Conservation (phyloP, 2,329 filamentous ascomycete genomes). For the Fragosphaeria purpurea region DNA sequence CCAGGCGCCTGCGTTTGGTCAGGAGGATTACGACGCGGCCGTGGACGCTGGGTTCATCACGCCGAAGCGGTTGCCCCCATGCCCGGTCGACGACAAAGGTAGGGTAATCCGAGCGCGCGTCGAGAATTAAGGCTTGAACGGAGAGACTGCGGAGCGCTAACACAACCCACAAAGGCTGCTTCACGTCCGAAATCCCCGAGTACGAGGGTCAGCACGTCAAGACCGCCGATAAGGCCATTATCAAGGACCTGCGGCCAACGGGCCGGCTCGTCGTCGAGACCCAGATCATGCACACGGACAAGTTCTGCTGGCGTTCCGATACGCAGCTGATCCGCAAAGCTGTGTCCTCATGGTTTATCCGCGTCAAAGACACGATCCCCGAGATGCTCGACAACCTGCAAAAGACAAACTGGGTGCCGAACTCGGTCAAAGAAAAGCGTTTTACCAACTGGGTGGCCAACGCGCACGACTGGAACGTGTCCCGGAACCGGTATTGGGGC, state of each 20-base stretch:
- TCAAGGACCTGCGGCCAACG: conserved; percentile 71
- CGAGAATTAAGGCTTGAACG: too few species aligned
- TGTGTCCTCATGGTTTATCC: conserved; percentile 91
- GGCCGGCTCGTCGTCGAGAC: conserved; percentile 75
- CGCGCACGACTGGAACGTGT: conserved; percentile 92
- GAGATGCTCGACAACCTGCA: conserved; percentile 88
- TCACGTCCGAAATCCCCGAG: conserved; percentile 65
- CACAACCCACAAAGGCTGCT: conserved; percentile 45
- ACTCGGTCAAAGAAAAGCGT: conserved; percentile 79
- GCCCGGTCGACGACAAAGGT: conserved; percentile 65
- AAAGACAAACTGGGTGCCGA: conserved; percentile 83
- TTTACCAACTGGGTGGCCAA: conserved; percentile 89
- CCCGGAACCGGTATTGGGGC: conserved; percentile 90
- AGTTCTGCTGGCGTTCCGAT: conserved; percentile 90
- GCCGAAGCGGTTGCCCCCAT: conserved; percentile 69
- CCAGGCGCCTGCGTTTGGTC: conserved; percentile 85
- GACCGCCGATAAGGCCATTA: conserved; percentile 83
- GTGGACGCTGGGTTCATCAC: conserved; percentile 66
- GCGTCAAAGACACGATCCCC: conserved; percentile 72
- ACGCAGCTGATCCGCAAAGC: conserved; percentile 88
- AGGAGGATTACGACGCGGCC: conserved; percentile 87
- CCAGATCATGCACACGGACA: conserved; percentile 83
- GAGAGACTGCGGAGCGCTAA: conserved; percentile 14
- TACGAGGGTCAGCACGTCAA: conserved; percentile 87
- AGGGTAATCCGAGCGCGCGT: not conserved